Base-by-base conservation (phyloP, 1,139 yeast genomes). In the Arxiozyma telluris region DNA sequence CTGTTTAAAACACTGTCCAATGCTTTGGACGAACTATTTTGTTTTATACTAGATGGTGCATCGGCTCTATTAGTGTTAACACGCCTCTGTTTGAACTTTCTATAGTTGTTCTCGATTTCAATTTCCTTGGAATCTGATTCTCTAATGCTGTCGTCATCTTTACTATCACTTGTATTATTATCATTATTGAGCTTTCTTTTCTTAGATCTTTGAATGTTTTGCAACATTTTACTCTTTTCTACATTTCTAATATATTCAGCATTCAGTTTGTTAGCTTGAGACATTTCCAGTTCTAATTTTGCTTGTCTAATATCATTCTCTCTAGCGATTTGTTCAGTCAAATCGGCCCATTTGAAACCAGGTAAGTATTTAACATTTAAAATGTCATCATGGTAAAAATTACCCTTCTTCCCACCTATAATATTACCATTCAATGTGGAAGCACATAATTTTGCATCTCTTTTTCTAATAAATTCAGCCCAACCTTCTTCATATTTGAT, bases 321-420 rank as follows among this genome's bases (percentile, higher is more conserved):
- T 64, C 81, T 82, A 6, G 96, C 91, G 60, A 93, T 87, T 67
- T 93, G 97, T 67, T 87, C 96, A 1, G 98, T 90, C 65, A 93
- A 76, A 64, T 94, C 96, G 56, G 84, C 77, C 99, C 99, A 93
- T 66, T 94, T 93, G 77, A 91, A 94, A 6, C 93, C 90, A 17
- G 90, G 84, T 58, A 93, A 75, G 64, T 93, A 93, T 69, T 88
- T 91, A 57, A 93, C 83, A 67, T 90, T 93, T 73, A 94, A 77
- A 23, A 93, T 84, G 72, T 94, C 98, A 69, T 94, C 99, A 64
- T 93, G 86, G 70, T 91, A 93, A 66, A 87, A 91, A n/a, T 85
- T 81, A 1, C 94, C 85, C 71, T 93, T 93, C 64, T 84, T 89
- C 38, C 98, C 98, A 38, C 98, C 98, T 45, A 93, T 73, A 20